Base-by-base conservation (phyloP, 129 eudicot species). In the Kitagawia praeruptora region DNA sequence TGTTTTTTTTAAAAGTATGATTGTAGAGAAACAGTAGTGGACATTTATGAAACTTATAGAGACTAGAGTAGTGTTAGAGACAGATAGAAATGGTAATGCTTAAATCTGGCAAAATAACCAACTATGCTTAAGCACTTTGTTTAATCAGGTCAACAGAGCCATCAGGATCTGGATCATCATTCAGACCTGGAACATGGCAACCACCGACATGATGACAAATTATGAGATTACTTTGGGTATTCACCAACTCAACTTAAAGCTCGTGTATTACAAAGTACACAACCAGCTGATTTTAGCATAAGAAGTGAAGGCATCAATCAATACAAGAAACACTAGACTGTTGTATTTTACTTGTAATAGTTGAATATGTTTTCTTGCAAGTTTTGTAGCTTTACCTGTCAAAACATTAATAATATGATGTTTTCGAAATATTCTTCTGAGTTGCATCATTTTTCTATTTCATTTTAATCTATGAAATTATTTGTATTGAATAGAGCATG, bases 141-240 rank as follows among this genome's bases (percentile, higher is more conserved):
- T 81, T 83, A 61, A 70, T n/a, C 92, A 95, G 98, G 80, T 87
- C 96, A 10, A 66, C 96, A 1, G 98, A 95, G 82, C 97, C 98
- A 49, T 81, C 92, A 27, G 97, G 98, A 47, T 89, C 97, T n/a
- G 98, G 98, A 25, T 78, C 85, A 46, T 92, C 97, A 10, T 95
- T 85, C 82, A 88, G 81, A 75, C 96, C 98, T 42, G 98, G 98
- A 78, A 87, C 96, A 66, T 95, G 98, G 98, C 98, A 91, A 75
- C 98, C 98, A 21, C 98, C 98, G 44, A 81, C 93, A 58, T 91
- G 90, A 88, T 70, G 25, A 75, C 51, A 80, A 79, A 41, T 74
- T 77, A 79, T 56, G 19, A 70, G 48, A 70, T 34, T 6, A 42
- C 39, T 75, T 39, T 18, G 47, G 70, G 25, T 49, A 80, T 48